A percentile compares a stretch with the other conserved stretches of the same genome.
phyloP scores from a whole-genome alignment of 208 protist genomes.

The Leishmania lainsoni region DNA sequence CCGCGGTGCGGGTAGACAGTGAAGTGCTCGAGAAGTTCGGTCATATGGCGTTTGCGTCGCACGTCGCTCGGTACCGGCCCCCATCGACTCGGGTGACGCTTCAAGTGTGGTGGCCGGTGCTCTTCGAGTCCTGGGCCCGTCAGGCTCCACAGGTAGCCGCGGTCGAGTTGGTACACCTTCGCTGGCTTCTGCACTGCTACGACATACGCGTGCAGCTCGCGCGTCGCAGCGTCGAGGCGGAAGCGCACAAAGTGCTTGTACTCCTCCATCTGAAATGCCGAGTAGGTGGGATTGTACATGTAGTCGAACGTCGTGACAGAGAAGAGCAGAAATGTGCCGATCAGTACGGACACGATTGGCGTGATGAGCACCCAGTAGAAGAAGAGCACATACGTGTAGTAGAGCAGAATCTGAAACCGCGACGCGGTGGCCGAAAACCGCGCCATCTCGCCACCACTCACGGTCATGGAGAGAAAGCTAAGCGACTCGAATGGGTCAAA shows the following conservation, averaged over 20 bases:
- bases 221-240: slow-evolving; percentile 51
- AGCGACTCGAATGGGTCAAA: slow-evolving; percentile 72
- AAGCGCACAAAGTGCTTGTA: slow-evolving; percentile 88
- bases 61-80: slow-evolving; percentile 27
- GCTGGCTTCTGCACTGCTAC: slow-evolving; percentile 61
- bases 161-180: slow-evolving; percentile 70
- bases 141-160: slow-evolving; percentile 44
- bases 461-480: slow-evolving; percentile 49
- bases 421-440: slow-evolving; percentile 42
- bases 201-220: slow-evolving; percentile 69
- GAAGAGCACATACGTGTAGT: slow-evolving; percentile 73
- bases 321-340: slow-evolving; percentile 74
- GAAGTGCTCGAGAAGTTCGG: slow-evolving; percentile 65
- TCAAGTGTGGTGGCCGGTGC: slow-evolving; percentile 69
- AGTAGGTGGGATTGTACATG: slow-evolving; percentile 80
- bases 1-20: slow-evolving; percentile 55
- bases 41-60: slow-evolving; percentile 12
- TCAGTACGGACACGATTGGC: slow-evolving; percentile 75
- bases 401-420: slow-evolving; percentile 49
- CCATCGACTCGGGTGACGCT: slow-evolving; percentile 69
- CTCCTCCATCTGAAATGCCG: slow-evolving; percentile 87
- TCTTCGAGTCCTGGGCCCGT: slow-evolving; percentile 22
- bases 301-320: slow-evolving; percentile 75
- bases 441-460: slow-evolving; percentile 47
- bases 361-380: slow-evolving; percentile 86